Conservation (phyloP, 768 basidiomycete species). For the Naganishia friedmannii region DNA sequence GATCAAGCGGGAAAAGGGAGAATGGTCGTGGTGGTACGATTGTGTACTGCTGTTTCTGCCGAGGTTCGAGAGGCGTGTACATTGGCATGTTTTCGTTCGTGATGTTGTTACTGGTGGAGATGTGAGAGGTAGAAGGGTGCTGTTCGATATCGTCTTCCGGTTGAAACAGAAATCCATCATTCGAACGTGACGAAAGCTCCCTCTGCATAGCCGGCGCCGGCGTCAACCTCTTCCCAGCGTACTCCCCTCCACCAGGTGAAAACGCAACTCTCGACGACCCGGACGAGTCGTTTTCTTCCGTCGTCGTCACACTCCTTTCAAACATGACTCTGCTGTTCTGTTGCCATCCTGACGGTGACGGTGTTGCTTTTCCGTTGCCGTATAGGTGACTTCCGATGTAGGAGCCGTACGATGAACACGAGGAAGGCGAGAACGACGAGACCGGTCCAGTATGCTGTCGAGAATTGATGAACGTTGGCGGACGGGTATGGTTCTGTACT, state of each 20-base stretch:
- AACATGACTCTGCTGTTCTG: too few relatives aligned
- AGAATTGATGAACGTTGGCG: not conserved
- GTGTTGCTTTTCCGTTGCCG: not conserved
- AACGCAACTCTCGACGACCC: not conserved
- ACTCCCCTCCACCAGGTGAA: not conserved
- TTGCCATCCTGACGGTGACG: not conserved
- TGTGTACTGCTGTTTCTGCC: not conserved
- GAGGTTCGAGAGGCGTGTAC: constrained; percentile 2
- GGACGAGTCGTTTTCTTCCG: not conserved
- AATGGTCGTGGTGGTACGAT: not conserved
- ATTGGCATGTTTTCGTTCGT: not conserved
- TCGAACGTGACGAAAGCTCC: constrained; percentile 3
- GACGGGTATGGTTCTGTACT: not conserved
- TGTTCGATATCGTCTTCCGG: not conserved
- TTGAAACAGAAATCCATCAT: constrained; percentile 15
- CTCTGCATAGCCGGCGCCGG: constrained; percentile 5
- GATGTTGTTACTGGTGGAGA: not conserved
- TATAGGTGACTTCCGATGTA: constrained; percentile 9
- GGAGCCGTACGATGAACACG: constrained; percentile 5
- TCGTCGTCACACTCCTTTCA: not conserved
- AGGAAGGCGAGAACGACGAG: not conserved
- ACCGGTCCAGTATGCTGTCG: not conserved
- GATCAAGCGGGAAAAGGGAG: not conserved
- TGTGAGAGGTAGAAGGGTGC: too few relatives aligned
- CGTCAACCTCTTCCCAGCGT: not conserved